These are phyloP conservation scores for Limonium bicolor DNA, from an alignment of 148 eudicot species.

Conservation along the genomic window DNA sequence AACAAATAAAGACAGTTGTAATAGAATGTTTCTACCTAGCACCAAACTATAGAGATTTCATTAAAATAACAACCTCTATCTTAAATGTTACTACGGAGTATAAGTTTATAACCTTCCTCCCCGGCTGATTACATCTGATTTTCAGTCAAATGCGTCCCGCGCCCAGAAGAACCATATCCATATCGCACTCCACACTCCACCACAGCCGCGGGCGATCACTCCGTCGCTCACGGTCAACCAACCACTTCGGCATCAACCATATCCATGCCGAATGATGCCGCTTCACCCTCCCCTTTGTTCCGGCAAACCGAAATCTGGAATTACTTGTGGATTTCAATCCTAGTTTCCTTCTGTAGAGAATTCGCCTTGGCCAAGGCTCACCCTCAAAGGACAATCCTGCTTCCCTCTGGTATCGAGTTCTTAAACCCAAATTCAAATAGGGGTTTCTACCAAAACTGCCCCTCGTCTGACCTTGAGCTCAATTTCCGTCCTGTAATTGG, in stretches of 20 bases:
- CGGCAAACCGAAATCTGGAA: conserved; percentile 10
- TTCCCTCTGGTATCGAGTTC: conserved; percentile 14
- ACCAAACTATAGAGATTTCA: too few species aligned
- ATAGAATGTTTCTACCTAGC: too few species aligned
- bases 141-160: too few species aligned
- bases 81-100: too few species aligned
- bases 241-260: neutral
- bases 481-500: conserved; percentile 83
- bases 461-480: conserved; percentile 35
- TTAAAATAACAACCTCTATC: too few species aligned
- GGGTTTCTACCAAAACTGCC: conserved; percentile 19
- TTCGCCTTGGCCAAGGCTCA: conserved; percentile 13
- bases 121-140: too few species aligned
- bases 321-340: conserved; percentile 30
- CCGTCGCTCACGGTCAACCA: conserved; percentile 4
- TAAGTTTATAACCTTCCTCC: too few species aligned
- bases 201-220: conserved; percentile 1
- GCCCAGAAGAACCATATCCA: neutral
- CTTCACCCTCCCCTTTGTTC: conserved; percentile 9
- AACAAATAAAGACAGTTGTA: too few species aligned
- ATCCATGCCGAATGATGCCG: neutral
- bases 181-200: neutral
- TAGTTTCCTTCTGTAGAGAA: conserved; percentile 22
- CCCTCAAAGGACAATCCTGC: conserved; percentile 20
- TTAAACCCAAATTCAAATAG: neutral